Base-by-base conservation (phyloP, 495 filamentous ascomycete species). In the Hypoxylon cercidicola region DNA sequence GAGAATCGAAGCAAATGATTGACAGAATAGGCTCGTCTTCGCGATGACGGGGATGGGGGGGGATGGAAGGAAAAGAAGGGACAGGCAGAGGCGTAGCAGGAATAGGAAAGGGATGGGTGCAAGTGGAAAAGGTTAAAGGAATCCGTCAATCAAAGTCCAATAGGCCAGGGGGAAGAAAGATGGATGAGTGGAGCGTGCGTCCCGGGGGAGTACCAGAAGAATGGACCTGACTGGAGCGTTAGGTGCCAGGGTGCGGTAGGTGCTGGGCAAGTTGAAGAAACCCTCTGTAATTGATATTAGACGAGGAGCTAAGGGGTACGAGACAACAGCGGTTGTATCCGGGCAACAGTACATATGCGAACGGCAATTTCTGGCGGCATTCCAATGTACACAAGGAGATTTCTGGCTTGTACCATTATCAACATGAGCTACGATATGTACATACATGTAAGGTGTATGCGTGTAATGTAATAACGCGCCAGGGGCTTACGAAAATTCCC, bases 11-110 rank as follows among this genome's bases (percentile, higher is more conserved):
- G 34, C 56, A 55, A 70, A 62, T 59, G 64, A 70, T 70, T 66
- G 68, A 65, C 64, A 76, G 68, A 68, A 74, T 72, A 71, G 70
- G 71, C 62, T 71, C 69, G 64, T 63, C 66, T 66, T 60, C 52
- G 60, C 66, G 58, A 51, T 55, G 59, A 55, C 52, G 50, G 60
- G 51, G 66, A 47, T 44, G 16, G 63, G 52, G 50, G 52, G 56
- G 52, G 21, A 45, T 50, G 54, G 49, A 39, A 25, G n/a, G 21
- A 35, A 60, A 65, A 69, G 66, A 48, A 61, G 52, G 43, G 44
- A 16, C 54, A 63, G 47, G 43, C n/a, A 45, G 32, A 58, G 11
- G 61, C 43, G 50, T 60, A 21, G 55, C 54, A 56, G 30, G 35
- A 68, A 66, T 70, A 72, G 50, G 51, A 70, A 76, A 75, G 74